phyloP scores from a whole-genome alignment of 768 basidiomycete genomes.

The Tephrocybe sp. region DNA sequence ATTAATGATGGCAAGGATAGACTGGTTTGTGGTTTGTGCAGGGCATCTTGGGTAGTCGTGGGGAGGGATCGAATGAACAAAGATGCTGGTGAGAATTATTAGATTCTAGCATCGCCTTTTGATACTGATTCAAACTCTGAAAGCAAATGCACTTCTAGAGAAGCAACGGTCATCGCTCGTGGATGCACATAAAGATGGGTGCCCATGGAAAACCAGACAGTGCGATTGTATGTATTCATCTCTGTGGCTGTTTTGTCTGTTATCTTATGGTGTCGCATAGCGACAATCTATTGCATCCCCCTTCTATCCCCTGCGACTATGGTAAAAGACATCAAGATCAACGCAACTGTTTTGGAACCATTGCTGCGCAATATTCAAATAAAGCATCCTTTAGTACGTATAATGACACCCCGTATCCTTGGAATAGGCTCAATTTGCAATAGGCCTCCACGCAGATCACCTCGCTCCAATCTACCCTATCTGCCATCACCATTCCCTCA shows the following conservation, averaged over 20 bases:
- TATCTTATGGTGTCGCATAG: slow-evolving; percentile 30
- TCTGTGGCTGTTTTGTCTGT: not conserved
- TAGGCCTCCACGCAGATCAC: slow-evolving; percentile 62
- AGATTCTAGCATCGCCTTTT: slow-evolving; percentile 15
- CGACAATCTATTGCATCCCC: slow-evolving; percentile 74
- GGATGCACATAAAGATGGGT: slow-evolving; percentile 74
- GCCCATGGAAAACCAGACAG: slow-evolving; percentile 81
- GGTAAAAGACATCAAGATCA: slow-evolving; percentile 58
- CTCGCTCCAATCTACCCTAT: slow-evolving; percentile 48
- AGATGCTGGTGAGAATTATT: slow-evolving; percentile 68
- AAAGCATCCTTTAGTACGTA: slow-evolving; percentile 75
- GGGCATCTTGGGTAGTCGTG: slow-evolving; percentile 71
- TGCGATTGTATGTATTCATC: slow-evolving; percentile 62
- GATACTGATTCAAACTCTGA: not conserved
- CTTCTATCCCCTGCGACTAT: slow-evolving; percentile 65
- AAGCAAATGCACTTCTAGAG: slow-evolving; percentile 71
- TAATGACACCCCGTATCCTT: not conserved
- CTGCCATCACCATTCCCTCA: slow-evolving; percentile 23
- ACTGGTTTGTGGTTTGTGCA: slow-evolving; percentile 71
- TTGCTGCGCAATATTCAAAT: slow-evolving; percentile 54
- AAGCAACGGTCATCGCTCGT: slow-evolving; percentile 70
- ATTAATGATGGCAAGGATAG: slow-evolving; percentile 81
- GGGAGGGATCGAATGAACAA: slow-evolving; percentile 69
- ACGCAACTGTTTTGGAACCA: slow-evolving; percentile 53
- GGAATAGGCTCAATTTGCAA: not conserved